phyloP scores from a whole-genome alignment of 129 eudicot genomes.

The Pittosporum tobira region DNA sequence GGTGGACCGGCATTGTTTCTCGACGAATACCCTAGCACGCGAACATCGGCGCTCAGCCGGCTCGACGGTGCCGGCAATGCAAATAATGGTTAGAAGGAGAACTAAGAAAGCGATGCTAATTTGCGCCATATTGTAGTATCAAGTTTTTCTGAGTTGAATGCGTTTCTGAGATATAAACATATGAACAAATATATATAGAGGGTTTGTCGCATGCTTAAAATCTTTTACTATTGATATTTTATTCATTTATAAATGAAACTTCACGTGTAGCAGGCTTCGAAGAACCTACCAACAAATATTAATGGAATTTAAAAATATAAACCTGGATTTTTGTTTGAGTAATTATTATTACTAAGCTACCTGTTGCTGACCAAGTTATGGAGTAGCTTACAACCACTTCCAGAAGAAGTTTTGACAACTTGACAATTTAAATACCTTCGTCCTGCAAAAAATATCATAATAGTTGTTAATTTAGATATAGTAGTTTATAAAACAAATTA shows the following conservation, averaged over 20 bases:
- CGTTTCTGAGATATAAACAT: conserved; percentile 13
- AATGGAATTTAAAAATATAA: conserved; percentile 2
- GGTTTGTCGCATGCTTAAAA: conserved; percentile 21
- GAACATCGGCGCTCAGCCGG: conserved; percentile 24
- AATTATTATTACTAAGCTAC: neutral
- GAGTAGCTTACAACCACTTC: neutral
- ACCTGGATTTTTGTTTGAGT: conserved; percentile 3
- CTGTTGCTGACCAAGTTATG: neutral
- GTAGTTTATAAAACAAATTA: too few species aligned
- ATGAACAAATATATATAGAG: conserved; percentile 21
- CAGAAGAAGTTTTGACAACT: neutral
- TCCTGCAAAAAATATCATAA: too few species aligned
- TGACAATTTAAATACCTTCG: too few species aligned
- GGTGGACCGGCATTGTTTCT: conserved; percentile 33
- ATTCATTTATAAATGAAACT: neutral
- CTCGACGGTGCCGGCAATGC: conserved; percentile 11
- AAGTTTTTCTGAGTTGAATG: conserved; percentile 9
- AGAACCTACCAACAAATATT: conserved; percentile 14
- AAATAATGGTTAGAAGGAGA: conserved; percentile 22
- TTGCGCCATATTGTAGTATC: conserved; percentile 19
- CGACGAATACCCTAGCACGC: conserved; percentile 35
- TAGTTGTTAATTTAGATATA: too few species aligned
- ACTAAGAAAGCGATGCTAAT: conserved; percentile 16
- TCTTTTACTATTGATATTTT: conserved; percentile 11
- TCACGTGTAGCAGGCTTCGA: conserved; percentile 22